Evolutionary conservation across 495 filamentous ascomycete genomes (phyloP), one percentile per base, ranked within the genome.

Genomic region (Penicillium robsamsonii): DNA sequence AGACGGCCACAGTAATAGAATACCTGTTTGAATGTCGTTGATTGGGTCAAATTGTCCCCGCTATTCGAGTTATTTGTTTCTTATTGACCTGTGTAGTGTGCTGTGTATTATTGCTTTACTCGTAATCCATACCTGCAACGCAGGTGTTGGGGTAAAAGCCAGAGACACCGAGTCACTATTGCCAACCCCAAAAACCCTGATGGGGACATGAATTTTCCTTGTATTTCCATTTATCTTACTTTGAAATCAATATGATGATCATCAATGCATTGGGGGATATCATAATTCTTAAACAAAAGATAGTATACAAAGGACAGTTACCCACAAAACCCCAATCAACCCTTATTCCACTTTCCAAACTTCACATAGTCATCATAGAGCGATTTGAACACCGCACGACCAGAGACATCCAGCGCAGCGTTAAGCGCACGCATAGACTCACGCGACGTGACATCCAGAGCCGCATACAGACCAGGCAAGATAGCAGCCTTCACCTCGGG

Each of bases 281-380:
- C 65, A 64, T 66, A 60, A 62, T 46, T 63, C 58, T 60, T 56
- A 31, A 55, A 25, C 44, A 46, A 57, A 50, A 48, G 18, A 18
- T 66, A 65, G 46, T 59, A 46, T 66, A 68, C 63, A 52, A 48
- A 46, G 45, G 12, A 56, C 33, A 50, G 24, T 37, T 41, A 18
- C 47, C 45, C 46, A 46, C 56, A 13, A 13, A 37, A 51, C 37
- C 57, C 24, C 31, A 35, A 61, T 64, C 59, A 79, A 22, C 67
- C 73, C 62, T 86, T 84, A 46, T 78, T 81, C 87, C 87, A 90
- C 75, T 84, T 86, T 33, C 87, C 86, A 68, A 87, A 87, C 68
- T 72, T 82, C 59, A 79, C 67, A 62, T 85, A 90, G 67, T 89
- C 82, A 55, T 80, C 83, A 64, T 86, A 91, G 60, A 95, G 63